Evolutionary conservation across 768 basidiomycete species (phyloP).

Genomic region (Phlegmacium glaucopus): DNA sequence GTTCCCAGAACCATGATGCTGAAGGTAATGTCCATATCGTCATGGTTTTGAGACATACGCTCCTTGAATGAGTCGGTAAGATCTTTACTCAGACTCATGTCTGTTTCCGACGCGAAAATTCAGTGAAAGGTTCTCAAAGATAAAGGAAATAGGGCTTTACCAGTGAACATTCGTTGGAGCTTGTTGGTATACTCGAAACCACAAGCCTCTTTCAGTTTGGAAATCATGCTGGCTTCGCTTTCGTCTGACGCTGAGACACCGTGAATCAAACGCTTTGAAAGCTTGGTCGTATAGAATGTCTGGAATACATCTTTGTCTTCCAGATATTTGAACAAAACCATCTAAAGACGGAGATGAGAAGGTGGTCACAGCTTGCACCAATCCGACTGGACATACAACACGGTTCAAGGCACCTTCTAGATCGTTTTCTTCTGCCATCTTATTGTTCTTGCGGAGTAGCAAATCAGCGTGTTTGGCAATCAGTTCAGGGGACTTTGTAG

Average conservation of each 20-base stretch:
- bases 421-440: conserved; percentile 93
- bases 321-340: conserved; percentile 98
- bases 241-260: conserved; percentile 95
- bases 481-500: conserved; percentile 90
- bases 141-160: conserved; percentile 35
- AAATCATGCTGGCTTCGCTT: conserved; percentile 97
- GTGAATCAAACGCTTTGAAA: conserved; percentile 93
- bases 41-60: conserved; percentile 85
- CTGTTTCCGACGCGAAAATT: conserved; percentile 34
- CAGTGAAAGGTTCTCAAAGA: not conserved
- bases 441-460: conserved; percentile 92
- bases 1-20: conserved; percentile 93
- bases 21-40: conserved; percentile 90
- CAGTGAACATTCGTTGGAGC: conserved; percentile 97
- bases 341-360: conserved; percentile 50
- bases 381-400: conserved; percentile 57
- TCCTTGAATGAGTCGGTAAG: conserved; percentile 97
- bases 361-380: conserved; percentile 23
- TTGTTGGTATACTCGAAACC: conserved; percentile 99
- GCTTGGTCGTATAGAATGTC: conserved; percentile 95
- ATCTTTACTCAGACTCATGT: conserved; percentile 96
- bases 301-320: conserved; percentile 99
- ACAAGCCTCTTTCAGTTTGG: conserved; percentile 96
- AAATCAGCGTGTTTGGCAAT: conserved; percentile 94
- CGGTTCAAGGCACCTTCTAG: conserved; percentile 90